Evolutionary conservation across 257 asterid species (phyloP), one percentile per base, ranked within the genome.

Genomic region (Solanum chaucha): DNA sequence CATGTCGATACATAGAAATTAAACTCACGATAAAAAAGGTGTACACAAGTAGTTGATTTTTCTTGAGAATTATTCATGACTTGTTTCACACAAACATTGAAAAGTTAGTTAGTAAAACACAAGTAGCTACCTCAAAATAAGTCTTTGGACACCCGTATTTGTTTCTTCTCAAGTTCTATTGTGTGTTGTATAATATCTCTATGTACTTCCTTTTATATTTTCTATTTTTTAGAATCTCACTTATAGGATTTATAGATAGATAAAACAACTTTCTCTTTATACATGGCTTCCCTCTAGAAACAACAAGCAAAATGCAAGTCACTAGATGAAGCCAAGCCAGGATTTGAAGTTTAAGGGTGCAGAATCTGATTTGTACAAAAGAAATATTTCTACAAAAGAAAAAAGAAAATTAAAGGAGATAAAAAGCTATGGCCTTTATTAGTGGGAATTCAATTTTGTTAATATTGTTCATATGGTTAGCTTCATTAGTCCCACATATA

Each of bases 401-500:
- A 40, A 75, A 38, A 11, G 20, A 78, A 78, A 8, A 55, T 11
- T 40, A 74, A 74, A 78, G 5, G 64, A 78, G 9, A 78, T 14
- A 41, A 58, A 78, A 44, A 44, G 26, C 14, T 78, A 78, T 78
- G 84, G 84, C 65, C 38, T 44, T n/a, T 40, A 13, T 75, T 3
- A 40, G 55, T 22, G 82, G 65, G 38, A 78, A 78, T 44, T 41
- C 64, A 78, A 9, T 78, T 44, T 78, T 78, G 65, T 78, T 78
- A 78, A 1, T 78, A 78, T 78, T 44, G 15, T 9, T 90, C 9
- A 10, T 89, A 32, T 84, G 86, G 3, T 26, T 90, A 38, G 87
- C 38, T 22, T 87, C 88, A 64, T 3, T 78, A 20, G 14, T 88
- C 51, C 91, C 88, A 44, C 86, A 82, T 78, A 88, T 89, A 5